Percentiles rank a stretch among this genome's conserved stretches.
Evolutionary conservation across 371 early-diverging fungal species (phyloP).

Genomic region (Funneliformis caledonium): DNA sequence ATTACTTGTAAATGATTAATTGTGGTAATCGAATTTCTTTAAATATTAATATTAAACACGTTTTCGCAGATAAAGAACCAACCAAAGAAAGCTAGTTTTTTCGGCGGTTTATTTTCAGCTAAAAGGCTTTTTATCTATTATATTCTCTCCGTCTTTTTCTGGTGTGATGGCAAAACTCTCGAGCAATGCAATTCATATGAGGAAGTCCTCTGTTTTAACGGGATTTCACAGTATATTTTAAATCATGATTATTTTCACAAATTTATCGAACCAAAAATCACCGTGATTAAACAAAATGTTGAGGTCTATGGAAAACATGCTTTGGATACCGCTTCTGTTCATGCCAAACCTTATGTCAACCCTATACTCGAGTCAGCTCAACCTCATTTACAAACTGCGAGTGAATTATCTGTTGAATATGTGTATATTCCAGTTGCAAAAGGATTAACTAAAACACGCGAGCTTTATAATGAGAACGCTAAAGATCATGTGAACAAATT

Average conservation of each 20-base stretch:
- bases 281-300: not conserved
- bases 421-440: not conserved
- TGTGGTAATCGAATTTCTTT: not conserved
- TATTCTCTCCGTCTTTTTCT: conserved; percentile 1
- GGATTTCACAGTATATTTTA: conserved; percentile 27
- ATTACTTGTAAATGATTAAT: not conserved
- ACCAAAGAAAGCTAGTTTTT: not conserved
- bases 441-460: not conserved
- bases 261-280: conserved; percentile 10
- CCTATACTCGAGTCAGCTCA: not conserved
- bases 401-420: conserved; percentile 8
- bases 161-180: conserved; percentile 1
- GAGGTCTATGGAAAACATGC: not conserved
- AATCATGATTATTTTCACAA: conserved; percentile 24
- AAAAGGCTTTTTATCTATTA: not conserved
- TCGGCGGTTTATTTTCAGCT: not conserved
- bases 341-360: conserved; percentile 10
- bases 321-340: not conserved
- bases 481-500: conserved; percentile 17
- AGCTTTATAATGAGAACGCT: conserved; percentile 15
- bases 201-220: conserved; percentile 7
- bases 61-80: not conserved
- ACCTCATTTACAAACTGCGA: not conserved
- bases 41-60: not conserved
- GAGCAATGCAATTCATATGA: not conserved